Percentiles rank a stretch among this genome's conserved stretches.
These are phyloP conservation scores for Rhodosporidiobolus sp. DNA, from an alignment of 768 basidiomycete species.

Conservation along the genomic window DNA sequence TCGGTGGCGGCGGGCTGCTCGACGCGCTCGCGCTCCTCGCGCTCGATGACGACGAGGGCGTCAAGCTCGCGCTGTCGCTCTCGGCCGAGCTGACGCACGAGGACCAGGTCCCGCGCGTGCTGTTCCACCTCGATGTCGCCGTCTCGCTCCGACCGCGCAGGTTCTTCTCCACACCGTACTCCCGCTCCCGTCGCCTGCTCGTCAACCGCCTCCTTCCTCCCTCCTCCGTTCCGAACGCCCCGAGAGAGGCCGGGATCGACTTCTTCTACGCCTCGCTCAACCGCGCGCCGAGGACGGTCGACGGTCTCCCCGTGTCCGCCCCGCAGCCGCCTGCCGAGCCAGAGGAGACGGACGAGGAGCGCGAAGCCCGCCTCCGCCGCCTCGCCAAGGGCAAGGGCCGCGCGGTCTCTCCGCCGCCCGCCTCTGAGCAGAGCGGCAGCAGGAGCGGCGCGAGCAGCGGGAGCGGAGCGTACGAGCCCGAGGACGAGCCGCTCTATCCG, in stretches of 20 bases:
- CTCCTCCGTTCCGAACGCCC: neutral
- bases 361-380: neutral
- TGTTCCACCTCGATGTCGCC: slow-evolving; percentile 6
- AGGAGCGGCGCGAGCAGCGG: neutral
- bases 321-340: neutral
- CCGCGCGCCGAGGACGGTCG: slow-evolving; percentile 17
- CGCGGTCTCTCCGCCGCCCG: neutral
- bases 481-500: slow-evolving; percentile 44
- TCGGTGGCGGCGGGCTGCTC: slow-evolving; percentile 26
- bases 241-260: slow-evolving; percentile 16
- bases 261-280: slow-evolving; percentile 25
- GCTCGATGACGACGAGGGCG: neutral
- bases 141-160: neutral
- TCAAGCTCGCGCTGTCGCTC: neutral
- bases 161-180: slow-evolving; percentile 8
- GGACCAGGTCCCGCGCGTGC: neutral
- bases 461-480: neutral
- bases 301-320: neutral
- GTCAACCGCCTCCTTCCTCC: slow-evolving; percentile 22
- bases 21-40: slow-evolving; percentile 15
- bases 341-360: slow-evolving; percentile 6
- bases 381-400: slow-evolving; percentile 26
- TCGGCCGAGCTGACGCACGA: neutral
- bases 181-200: slow-evolving; percentile 21
- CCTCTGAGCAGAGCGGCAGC: neutral